These are phyloP conservation scores for Colletotrichum sp. DNA, from an alignment of 2,329 filamentous ascomycete genomes.

Conservation along the genomic window DNA sequence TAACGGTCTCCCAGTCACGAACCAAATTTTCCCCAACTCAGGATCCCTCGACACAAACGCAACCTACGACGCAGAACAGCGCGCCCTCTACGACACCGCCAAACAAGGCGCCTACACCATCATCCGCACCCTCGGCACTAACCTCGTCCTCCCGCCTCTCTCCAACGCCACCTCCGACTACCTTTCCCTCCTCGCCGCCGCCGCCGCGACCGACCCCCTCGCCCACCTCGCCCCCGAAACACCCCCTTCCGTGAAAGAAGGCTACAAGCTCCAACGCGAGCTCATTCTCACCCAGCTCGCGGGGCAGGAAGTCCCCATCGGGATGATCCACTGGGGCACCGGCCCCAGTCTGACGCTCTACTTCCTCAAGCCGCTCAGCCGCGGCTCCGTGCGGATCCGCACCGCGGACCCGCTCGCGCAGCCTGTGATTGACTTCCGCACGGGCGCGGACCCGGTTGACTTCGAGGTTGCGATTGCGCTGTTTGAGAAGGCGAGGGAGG, in stretches of 20 bases:
- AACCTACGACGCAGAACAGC: slow-evolving; percentile 37
- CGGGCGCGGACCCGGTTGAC: slow-evolving; percentile 41
- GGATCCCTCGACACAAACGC: slow-evolving; percentile 33
- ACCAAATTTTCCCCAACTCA: slow-evolving; percentile 31
- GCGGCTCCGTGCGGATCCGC: slow-evolving; percentile 44
- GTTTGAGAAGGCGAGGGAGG: slow-evolving; percentile 32
- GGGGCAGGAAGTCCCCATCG: slow-evolving; percentile 26
- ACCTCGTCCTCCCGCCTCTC: slow-evolving; percentile 37
- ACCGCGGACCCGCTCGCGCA: slow-evolving; percentile 33
- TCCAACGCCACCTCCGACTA: slow-evolving; percentile 34
- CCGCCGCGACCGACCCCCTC: slow-evolving; percentile 31
- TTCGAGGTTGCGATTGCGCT: slow-evolving; percentile 35
- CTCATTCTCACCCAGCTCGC: slow-evolving; percentile 32
- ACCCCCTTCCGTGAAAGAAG: slow-evolving; percentile 37
- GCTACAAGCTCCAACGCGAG: slow-evolving; percentile 40
- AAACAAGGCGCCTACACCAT: slow-evolving; percentile 34
- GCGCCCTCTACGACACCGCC: slow-evolving; percentile 32
- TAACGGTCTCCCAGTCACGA: slow-evolving; percentile 1
- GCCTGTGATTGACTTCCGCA: slow-evolving; percentile 44
- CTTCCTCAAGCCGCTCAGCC: slow-evolving; percentile 40
- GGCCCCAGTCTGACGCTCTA: slow-evolving; percentile 33
- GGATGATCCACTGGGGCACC: slow-evolving; percentile 37
- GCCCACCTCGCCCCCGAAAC: slow-evolving; percentile 33
- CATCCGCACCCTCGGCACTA: slow-evolving; percentile 29
- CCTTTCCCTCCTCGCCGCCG: slow-evolving; percentile 27